phyloP scores from a whole-genome alignment of 768 basidiomycete genomes.

The Xerocomus spinulosus region DNA sequence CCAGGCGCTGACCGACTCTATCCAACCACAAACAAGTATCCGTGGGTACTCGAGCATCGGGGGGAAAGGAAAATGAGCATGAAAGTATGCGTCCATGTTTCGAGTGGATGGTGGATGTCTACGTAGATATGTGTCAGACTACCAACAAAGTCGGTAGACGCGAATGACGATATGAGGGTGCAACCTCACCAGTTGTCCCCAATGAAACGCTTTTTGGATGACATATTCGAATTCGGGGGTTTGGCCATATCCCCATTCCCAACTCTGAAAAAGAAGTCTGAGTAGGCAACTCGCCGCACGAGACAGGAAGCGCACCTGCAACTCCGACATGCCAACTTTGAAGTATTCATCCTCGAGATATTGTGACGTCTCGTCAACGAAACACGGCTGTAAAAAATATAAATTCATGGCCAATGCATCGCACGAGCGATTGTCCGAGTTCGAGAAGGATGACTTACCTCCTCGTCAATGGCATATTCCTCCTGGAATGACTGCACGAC shows the following conservation, averaged over 20 bases:
- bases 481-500: constrained; percentile 63
- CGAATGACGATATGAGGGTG: constrained; percentile 15
- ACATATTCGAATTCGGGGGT: constrained; percentile 88
- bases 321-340: constrained; percentile 61
- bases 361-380: constrained; percentile 44
- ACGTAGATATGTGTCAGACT: background rate
- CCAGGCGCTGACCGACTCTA: constrained; percentile 23
- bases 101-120: constrained; percentile 48
- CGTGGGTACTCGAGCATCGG: constrained; percentile 11
- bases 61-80: constrained; percentile 34
- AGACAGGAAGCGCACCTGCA: constrained; percentile 47
- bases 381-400: constrained; percentile 31
- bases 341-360: constrained; percentile 55
- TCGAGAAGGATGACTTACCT: constrained; percentile 22
- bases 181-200: constrained; percentile 45
- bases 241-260: constrained; percentile 92
- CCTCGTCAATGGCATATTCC: constrained; percentile 44
- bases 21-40: constrained; percentile 13
- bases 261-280: constrained; percentile 49
- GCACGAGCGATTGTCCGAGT: background rate
- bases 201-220: constrained; percentile 39
- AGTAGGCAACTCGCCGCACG: background rate
- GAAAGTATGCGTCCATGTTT: constrained; percentile 63
- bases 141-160: background rate
- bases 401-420: background rate